phyloP scores from a whole-genome alignment of 2,329 filamentous ascomycete genomes.

The Cladophialophora yegresii region DNA sequence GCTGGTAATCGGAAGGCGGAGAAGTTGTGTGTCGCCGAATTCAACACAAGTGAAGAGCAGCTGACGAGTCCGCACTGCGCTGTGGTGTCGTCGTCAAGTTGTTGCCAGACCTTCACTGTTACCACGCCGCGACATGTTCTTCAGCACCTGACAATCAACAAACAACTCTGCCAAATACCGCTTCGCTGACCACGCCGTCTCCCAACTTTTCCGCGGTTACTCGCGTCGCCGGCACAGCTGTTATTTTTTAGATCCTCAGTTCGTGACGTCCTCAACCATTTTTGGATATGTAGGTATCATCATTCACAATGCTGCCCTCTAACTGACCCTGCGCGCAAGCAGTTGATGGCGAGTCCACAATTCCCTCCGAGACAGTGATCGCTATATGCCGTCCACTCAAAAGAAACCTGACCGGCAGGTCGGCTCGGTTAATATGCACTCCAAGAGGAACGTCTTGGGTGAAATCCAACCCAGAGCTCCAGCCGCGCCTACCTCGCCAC shows the following conservation, averaged over 20 bases:
- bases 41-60: conserved; percentile 1
- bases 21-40: not conserved
- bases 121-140: not conserved
- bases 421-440: conserved; percentile 2
- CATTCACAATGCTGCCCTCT: not conserved
- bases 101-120: not conserved
- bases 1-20: not conserved
- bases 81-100: not conserved
- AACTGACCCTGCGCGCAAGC: not conserved
- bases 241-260: not conserved
- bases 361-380: not conserved
- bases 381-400: conserved; percentile 25
- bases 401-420: conserved; percentile 9
- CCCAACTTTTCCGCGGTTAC: not conserved
- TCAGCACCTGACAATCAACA: not conserved
- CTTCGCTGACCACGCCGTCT: not conserved
- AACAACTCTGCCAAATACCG: not conserved
- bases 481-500: conserved; percentile 12
- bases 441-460: conserved; percentile 30
- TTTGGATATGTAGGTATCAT: conserved; percentile 1
- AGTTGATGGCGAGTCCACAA: conserved; percentile 8
- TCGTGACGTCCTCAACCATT: not conserved
- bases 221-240: not conserved
- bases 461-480: conserved; percentile 33
- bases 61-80: not conserved